Percentiles rank a stretch among this genome's conserved stretches.
These are phyloP conservation scores for Debaryomycetaceae sp. DNA, from an alignment of 1,139 yeast species.

Conservation along the genomic window DNA sequence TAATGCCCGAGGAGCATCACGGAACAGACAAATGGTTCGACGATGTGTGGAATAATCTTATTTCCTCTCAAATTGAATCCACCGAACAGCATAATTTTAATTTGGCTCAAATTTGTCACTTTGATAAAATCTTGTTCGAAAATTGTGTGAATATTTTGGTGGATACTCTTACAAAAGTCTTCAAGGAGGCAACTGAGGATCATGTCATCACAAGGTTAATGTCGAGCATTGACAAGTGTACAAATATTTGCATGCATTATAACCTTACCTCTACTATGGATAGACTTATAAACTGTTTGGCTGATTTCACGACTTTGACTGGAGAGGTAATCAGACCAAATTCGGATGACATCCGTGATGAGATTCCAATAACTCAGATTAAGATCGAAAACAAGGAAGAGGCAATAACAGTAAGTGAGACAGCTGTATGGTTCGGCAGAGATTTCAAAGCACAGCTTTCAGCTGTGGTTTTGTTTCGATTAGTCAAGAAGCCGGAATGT, in stretches of 20 bases:
- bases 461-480: slow-evolving; percentile 77
- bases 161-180: slow-evolving; percentile 69
- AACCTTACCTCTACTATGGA: slow-evolving; percentile 58
- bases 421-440: slow-evolving; percentile 80
- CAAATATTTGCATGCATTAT: slow-evolving; percentile 69
- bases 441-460: slow-evolving; percentile 92
- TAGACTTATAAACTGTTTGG: slow-evolving; percentile 57
- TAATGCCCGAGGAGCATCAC: slow-evolving; percentile 97
- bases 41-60: slow-evolving; percentile 84
- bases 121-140: slow-evolving; percentile 70
- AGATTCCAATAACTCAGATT: slow-evolving; percentile 45
- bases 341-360: slow-evolving; percentile 39
- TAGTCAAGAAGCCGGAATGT: slow-evolving; percentile 58
- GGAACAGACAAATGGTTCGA: slow-evolving; percentile 88
- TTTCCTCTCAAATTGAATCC: slow-evolving; percentile 46
- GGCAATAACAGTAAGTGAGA: slow-evolving; percentile 71
- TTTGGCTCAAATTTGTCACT: slow-evolving; percentile 33
- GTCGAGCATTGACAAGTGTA: slow-evolving; percentile 82
- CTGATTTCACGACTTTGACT: slow-evolving; percentile 59
- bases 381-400: slow-evolving; percentile 50
- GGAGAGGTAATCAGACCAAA: slow-evolving; percentile 14
- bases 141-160: slow-evolving; percentile 59
- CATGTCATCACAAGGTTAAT: slow-evolving; percentile 83
- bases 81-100: slow-evolving; percentile 20
- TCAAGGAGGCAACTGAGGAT: slow-evolving; percentile 87